Conservation (phyloP, 768 basidiomycete species). For the Amanita exitialis region DNA sequence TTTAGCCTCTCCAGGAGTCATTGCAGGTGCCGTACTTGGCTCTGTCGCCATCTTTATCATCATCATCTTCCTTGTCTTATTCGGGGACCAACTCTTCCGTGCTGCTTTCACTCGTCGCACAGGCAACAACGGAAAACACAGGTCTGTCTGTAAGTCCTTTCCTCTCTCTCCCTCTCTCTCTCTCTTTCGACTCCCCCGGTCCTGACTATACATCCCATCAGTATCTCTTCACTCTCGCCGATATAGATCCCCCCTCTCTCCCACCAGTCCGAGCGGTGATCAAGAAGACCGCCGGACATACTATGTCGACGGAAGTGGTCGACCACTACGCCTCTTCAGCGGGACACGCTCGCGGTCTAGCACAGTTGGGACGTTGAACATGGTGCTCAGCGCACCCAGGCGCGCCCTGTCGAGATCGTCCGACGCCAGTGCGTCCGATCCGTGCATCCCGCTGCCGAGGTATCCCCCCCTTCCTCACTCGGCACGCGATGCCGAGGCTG, state of each 20-base stretch:
- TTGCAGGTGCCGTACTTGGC: not conserved
- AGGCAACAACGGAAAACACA: not conserved
- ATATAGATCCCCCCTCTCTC: not conserved
- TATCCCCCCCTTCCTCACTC: not conserved
- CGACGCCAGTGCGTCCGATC: no score
- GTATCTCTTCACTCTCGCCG: not conserved
- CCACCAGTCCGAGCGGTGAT: not conserved
- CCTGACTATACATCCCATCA: not conserved
- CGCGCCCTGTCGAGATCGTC: not conserved
- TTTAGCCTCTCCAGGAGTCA: not conserved
- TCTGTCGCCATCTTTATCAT: not conserved
- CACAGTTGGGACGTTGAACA: not conserved
- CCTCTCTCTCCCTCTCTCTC: not conserved
- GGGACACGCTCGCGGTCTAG: not conserved
- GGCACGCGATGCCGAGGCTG: not conserved
- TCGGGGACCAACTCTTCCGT: not conserved
- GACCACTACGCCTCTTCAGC: not conserved
- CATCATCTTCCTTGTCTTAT: not conserved
- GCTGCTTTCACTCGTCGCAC: not conserved
- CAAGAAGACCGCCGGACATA: not conserved
- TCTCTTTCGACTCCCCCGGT: no score
- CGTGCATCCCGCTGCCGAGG: no score
- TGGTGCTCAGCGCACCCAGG: not conserved
- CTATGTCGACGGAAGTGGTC: constrained; percentile 2
- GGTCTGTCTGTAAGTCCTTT: not conserved